Conservation (phyloP, 129 eudicot genomes). For the Scalesia atractyloides region DNA sequence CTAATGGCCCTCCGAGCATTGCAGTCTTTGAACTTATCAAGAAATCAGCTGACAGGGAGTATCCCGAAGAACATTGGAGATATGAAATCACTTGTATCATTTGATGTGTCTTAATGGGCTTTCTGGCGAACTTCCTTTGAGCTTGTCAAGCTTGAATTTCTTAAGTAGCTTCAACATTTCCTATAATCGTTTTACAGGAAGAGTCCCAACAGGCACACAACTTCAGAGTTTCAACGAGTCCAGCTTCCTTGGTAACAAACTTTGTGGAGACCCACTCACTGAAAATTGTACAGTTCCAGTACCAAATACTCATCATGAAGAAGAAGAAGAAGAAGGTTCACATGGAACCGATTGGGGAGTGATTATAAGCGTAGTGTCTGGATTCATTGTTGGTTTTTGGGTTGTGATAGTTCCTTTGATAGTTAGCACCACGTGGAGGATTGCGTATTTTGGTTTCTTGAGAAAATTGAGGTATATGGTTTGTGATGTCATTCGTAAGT, state of each 20-base stretch:
- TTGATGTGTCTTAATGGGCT: constrained; percentile 40
- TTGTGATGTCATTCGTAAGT: constrained; percentile 6
- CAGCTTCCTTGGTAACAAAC: constrained; percentile 9
- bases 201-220: constrained; percentile 8
- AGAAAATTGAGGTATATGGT: not conserved
- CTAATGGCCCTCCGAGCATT: constrained; percentile 8
- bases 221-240: not conserved
- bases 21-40: constrained; percentile 29
- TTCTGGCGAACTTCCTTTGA: constrained; percentile 38
- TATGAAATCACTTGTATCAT: constrained; percentile 35
- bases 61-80: constrained; percentile 41
- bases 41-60: constrained; percentile 39
- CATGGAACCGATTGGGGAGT: constrained; percentile 18
- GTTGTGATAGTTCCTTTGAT: constrained; percentile 21
- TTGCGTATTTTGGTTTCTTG: constrained; percentile 10
- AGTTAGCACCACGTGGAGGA: constrained; percentile 19
- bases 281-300: constrained; percentile 3
- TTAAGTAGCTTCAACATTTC: not conserved
- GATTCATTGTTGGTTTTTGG: constrained; percentile 27
- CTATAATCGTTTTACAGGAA: not conserved
- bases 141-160: constrained; percentile 11
- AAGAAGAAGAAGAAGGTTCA: not conserved
- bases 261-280: not conserved
- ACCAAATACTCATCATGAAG: not conserved
- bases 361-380: not conserved